Base-by-base conservation (phyloP, 305 asterid genomes). In the Fraxinus dipetala region DNA sequence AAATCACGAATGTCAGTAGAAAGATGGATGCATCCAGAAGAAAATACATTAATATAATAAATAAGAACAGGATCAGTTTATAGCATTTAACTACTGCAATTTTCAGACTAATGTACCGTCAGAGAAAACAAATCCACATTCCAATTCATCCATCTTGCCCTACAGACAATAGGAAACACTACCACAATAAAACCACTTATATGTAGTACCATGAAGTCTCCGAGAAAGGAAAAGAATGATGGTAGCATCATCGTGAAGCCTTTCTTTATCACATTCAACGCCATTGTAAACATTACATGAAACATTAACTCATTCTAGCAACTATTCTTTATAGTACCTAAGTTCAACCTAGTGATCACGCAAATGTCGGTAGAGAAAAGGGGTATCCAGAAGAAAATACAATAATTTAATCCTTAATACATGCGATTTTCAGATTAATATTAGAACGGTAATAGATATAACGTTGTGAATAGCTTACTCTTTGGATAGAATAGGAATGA, bases 111-210 rank as follows among this genome's bases (percentile, higher is more conserved):
- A 61, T 61, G 70, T 22, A 61, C 32, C 70, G 94, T 96, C 86
- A 96, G 88, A 86, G 96, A 94, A 88, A 93, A 93, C 88, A 96
- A 88, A 88, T 96, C 99, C 91, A 94, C 90, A 96, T 94, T 96
- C 99, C 99, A 96, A 82, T 93, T 96, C 88, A 92, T 83, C 99
- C 99, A 93, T 86, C 98, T 93, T 7, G 98, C 95, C 96, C 98
- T 95, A 85, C 90, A 90, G 35, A 28, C 22, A 59, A 81, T 65
- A 85, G 80, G 72, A 81, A 61, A 73, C 40, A 11, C 72, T 11
- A 40, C 24, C 74, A 72, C 65, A 75, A 80, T 82, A 85, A 36
- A 83, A 31, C 18, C 2, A 82, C 72, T 20, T 24, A 16, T 24
- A 63, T 24, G 31, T 24, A 82, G 79, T 32, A 76, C 80, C 40